Percentiles rank a stretch among this genome's conserved stretches.
Conservation (phyloP, 805 yeast species). For the Kodamaea hsintzibuensis region DNA sequence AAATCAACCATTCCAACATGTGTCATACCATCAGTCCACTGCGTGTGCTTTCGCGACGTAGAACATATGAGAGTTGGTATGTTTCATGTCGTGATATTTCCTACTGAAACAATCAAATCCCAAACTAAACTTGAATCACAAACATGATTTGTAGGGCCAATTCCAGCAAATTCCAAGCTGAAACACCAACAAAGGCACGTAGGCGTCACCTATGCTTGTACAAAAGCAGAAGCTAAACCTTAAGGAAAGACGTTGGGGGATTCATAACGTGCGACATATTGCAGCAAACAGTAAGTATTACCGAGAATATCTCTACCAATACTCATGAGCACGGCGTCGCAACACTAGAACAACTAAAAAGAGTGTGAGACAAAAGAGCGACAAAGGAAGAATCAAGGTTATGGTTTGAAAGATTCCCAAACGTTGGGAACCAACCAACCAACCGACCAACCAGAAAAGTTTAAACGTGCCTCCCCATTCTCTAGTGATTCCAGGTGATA, state of each 20-base stretch:
- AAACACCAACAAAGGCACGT: constrained; percentile 4
- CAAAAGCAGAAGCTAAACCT: constrained; percentile 4
- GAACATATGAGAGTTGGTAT: too few relatives aligned
- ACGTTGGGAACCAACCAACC: too few relatives aligned
- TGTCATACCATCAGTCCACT: too few relatives aligned
- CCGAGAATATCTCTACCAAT: neutral
- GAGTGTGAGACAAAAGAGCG: neutral
- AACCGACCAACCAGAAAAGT: too few relatives aligned
- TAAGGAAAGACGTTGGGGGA: neutral
- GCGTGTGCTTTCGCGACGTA: too few relatives aligned
- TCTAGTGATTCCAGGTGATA: neutral
- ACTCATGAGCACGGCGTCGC: constrained; percentile 1
- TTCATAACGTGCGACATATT: neutral
- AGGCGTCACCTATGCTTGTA: neutral
- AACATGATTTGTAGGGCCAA: too few relatives aligned
- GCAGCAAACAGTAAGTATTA: neutral
- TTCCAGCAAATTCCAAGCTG: constrained; percentile 3
- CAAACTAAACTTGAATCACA: neutral
- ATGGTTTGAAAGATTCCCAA: too few relatives aligned
- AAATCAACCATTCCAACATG: too few relatives aligned
- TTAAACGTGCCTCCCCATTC: neutral
- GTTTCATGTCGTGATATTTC: neutral
- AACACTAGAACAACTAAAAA: neutral
- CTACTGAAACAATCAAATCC: neutral
- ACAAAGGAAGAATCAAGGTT: neutral